Conservation (phyloP, 2,329 filamentous ascomycete genomes). For the Blastomyces emzantsi region DNA sequence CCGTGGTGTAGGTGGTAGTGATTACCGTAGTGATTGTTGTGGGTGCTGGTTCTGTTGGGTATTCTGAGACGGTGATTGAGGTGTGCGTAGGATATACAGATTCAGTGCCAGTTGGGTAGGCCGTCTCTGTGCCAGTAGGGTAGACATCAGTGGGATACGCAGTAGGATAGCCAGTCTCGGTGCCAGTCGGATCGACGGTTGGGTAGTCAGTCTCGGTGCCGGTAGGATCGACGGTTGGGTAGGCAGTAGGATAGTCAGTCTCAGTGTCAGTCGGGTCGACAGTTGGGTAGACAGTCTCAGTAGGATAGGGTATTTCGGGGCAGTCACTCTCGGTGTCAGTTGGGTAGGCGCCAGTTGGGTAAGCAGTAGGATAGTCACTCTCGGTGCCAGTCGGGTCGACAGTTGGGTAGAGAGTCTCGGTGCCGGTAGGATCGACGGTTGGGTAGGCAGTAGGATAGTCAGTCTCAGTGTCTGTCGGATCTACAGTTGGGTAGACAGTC, state of each 20-base stretch:
- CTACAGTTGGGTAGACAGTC: too few relatives aligned
- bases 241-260: too few relatives aligned
- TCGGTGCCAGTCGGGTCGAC: background rate
- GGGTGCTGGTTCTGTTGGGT: slow-evolving; percentile 10
- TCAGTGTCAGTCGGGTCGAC: background rate
- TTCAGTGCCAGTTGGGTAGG: background rate
- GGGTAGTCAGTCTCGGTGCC: background rate
- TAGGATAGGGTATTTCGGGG: background rate
- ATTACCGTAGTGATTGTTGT: slow-evolving; percentile 30
- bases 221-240: background rate
- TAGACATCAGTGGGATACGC: background rate
- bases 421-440: background rate
- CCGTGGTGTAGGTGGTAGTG: slow-evolving; percentile 34
- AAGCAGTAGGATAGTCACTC: too few relatives aligned
- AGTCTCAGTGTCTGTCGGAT: too few relatives aligned
- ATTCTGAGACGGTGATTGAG: background rate
- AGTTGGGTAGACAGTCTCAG: background rate
- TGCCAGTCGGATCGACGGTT: background rate
- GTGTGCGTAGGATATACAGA: background rate
- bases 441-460: background rate
- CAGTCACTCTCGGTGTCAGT: background rate
- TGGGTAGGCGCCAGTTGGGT: too few relatives aligned
- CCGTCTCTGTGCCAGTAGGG: too few relatives aligned
- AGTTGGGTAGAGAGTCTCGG: background rate
- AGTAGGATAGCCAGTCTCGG: background rate